These are phyloP conservation scores for Rhynchospora breviuscula DNA, from an alignment of 176 grass and related monocot genomes.

Conservation along the genomic window DNA sequence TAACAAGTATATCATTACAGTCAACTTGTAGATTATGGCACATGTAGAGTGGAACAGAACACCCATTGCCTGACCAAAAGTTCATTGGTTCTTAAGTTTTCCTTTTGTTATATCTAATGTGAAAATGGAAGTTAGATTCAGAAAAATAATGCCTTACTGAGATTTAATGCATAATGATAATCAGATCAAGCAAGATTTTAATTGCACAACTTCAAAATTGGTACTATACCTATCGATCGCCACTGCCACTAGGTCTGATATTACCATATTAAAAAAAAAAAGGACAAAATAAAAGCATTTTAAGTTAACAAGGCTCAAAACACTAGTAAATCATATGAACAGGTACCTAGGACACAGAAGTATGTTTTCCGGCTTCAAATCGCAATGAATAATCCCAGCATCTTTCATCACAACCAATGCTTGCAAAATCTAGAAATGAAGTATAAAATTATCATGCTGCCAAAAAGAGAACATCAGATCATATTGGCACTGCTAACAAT, in stretches of 20 bases:
- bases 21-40: conserved; percentile 9
- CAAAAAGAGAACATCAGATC: conserved; percentile 18
- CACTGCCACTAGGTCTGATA: neutral
- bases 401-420: conserved; percentile 96
- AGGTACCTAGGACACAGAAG: conserved; percentile 74
- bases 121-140: neutral
- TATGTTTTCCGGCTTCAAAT: conserved; percentile 99
- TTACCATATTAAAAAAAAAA: conserved; percentile 25
- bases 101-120: neutral
- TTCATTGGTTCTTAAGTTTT: neutral
- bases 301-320: conserved; percentile 14
- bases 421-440: conserved; percentile 70
- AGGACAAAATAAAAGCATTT: conserved; percentile 11
- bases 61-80: neutral
- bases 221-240: neutral
- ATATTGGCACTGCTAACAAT: neutral
- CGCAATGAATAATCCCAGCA: conserved; percentile 97
- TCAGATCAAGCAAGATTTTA: neutral
- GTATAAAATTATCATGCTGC: conserved; percentile 13
- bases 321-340: conserved; percentile 8
- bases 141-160: neutral
- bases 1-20: neutral
- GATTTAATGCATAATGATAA: neutral
- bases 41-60: neutral
- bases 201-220: neutral